Evolutionary conservation across 768 basidiomycete genomes (phyloP).

Genomic region (Tylopilus intermedius): DNA sequence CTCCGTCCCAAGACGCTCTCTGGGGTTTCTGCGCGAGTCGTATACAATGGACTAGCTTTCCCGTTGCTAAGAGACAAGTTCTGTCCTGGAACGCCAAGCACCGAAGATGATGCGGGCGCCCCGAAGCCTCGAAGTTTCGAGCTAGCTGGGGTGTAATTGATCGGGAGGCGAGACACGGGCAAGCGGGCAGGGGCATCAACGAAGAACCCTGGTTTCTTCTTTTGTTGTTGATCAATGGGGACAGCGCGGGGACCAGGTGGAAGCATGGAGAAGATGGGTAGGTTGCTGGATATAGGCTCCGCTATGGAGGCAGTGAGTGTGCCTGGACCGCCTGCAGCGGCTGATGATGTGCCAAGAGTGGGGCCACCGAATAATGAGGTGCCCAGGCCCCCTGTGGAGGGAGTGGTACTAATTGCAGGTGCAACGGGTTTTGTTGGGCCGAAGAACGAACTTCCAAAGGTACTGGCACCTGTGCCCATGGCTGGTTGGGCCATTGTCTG

Average conservation of each 20-base stretch:
- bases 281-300: conserved; percentile 70
- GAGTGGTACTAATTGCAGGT: conserved; percentile 41
- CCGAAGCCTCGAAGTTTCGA: conserved; percentile 70
- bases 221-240: conserved; percentile 55
- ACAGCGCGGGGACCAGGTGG: conserved; percentile 64
- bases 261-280: conserved; percentile 72
- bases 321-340: conserved; percentile 48
- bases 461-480: conserved; percentile 22
- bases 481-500: conserved; percentile 34
- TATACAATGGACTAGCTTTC: conserved; percentile 50
- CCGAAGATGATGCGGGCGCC: conserved; percentile 37
- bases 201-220: conserved; percentile 76
- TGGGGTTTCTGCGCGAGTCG: conserved; percentile 49
- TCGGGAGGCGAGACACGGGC: conserved; percentile 57
- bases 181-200: conserved; percentile 73
- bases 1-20: conserved; percentile 58
- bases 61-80: conserved; percentile 48
- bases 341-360: conserved; percentile 37
- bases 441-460: conserved; percentile 46
- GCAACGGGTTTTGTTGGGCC: conserved; percentile 46
- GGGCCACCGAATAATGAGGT: conserved; percentile 38
- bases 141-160: conserved; percentile 59
- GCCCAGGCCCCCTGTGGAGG: conserved; percentile 36
- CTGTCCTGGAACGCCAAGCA: conserved; percentile 28
- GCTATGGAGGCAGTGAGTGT: conserved; percentile 81